Conservation (phyloP, 345 rosid species). For the Aurinia saxatilis region DNA sequence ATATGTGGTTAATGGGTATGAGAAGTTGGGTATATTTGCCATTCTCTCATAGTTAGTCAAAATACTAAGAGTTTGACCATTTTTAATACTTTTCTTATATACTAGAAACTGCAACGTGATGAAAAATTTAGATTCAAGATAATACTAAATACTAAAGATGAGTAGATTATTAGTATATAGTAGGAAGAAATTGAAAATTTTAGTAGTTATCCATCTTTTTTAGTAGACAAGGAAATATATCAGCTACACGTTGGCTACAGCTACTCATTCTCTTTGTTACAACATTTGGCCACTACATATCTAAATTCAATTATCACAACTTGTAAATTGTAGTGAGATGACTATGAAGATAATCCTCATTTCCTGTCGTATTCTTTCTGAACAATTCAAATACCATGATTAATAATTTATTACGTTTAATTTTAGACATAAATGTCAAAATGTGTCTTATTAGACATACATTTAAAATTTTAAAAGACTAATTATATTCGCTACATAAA, state of each 20-base stretch:
- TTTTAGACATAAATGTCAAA: too few species aligned
- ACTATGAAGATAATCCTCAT: too few species aligned
- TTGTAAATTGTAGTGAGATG: not conserved
- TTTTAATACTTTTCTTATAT: not conserved
- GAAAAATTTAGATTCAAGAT: not conserved
- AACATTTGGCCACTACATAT: not conserved
- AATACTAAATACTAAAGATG: not conserved
- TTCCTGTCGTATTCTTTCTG: too few species aligned
- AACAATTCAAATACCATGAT: too few species aligned
- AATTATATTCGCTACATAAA: too few species aligned
- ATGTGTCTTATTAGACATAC: too few species aligned
- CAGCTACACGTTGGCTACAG: slow-evolving; percentile 26
- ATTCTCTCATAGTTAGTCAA: too few species aligned
- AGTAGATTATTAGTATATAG: slow-evolving; percentile 3
- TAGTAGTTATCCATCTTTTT: slow-evolving; percentile 15
- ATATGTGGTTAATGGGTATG: too few species aligned
- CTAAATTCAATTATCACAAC: not conserved
- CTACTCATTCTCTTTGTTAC: not conserved
- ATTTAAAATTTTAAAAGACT: too few species aligned
- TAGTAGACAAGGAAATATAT: slow-evolving; percentile 13
- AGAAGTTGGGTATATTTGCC: too few species aligned
- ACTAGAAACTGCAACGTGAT: not conserved
- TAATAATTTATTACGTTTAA: too few species aligned
- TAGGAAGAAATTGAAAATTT: not conserved
- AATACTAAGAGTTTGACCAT: slow-evolving; percentile 5